Conservation (phyloP, 208 protist species). For the Acanthamoeba rhysodes region DNA sequence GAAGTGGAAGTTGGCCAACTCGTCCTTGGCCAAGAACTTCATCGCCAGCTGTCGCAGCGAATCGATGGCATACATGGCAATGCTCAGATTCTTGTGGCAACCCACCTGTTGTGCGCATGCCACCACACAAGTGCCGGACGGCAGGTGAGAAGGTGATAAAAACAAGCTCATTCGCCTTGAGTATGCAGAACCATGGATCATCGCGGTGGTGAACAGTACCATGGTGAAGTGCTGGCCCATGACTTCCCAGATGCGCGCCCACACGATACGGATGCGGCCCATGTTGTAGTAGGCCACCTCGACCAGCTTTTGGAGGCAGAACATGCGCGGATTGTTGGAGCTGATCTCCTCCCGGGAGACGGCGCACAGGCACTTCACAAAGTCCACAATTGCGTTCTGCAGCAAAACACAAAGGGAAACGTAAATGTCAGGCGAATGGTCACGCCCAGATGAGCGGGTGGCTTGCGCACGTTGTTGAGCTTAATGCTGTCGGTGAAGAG, state of each 20-base stretch:
- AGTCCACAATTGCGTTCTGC: conserved; percentile 90
- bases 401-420: neutral
- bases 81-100: conserved; percentile 88
- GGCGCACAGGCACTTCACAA: conserved; percentile 90
- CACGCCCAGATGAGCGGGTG: neutral
- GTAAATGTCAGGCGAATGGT: too few species aligned
- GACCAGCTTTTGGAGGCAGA: conserved; percentile 92
- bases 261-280: conserved; percentile 92
- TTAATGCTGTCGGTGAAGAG: conserved; percentile 89
- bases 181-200: too few species aligned
- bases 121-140: neutral
- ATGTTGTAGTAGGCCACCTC: conserved; percentile 95
- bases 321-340: conserved; percentile 79
- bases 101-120: conserved; percentile 77
- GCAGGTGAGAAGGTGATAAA: neutral
- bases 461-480: conserved; percentile 81
- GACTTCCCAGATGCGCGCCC: conserved; percentile 92
- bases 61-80: conserved; percentile 94
- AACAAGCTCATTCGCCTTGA: too few species aligned
- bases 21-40: conserved; percentile 94
- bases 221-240: conserved; percentile 89
- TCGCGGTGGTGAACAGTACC: conserved; percentile 24
- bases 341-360: conserved; percentile 90
- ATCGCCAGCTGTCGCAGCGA: conserved; percentile 93
- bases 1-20: conserved; percentile 93